A percentile compares a stretch with the other conserved stretches of the same genome.
phyloP scores from a whole-genome alignment of 495 filamentous ascomycete species.

The Lasiosphaeria hispida region DNA sequence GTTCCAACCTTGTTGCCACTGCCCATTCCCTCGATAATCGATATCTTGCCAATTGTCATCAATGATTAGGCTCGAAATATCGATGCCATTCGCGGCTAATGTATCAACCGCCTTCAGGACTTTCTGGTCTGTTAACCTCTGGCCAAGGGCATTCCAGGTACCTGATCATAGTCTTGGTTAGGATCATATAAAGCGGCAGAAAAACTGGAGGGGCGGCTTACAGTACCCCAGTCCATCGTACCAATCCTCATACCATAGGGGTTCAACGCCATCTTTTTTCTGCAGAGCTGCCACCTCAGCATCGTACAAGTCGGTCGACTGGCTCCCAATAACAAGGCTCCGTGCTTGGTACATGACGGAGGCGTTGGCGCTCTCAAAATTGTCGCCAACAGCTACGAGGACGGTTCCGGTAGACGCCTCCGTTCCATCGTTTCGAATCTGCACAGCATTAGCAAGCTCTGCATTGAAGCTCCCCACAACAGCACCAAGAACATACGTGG shows the following conservation, averaged over 20 bases:
- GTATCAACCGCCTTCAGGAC: slow-evolving; percentile 70
- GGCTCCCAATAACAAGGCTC: slow-evolving; percentile 50
- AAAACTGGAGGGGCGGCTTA: slow-evolving; percentile 24
- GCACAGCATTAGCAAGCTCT: slow-evolving; percentile 3
- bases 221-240: slow-evolving; percentile 76
- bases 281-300: not conserved
- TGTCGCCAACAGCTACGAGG: slow-evolving; percentile 67
- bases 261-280: slow-evolving; percentile 37
- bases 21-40: slow-evolving; percentile 44
- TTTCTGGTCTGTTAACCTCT: slow-evolving; percentile 74
- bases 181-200: not conserved
- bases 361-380: slow-evolving; percentile 74
- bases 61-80: slow-evolving; percentile 80
- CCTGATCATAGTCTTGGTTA: slow-evolving; percentile 37
- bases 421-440: slow-evolving; percentile 62
- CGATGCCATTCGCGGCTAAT: slow-evolving; percentile 68
- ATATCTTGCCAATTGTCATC: slow-evolving; percentile 97
- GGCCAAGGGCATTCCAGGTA: slow-evolving; percentile 93
- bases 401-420: slow-evolving; percentile 56
- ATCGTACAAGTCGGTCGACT: slow-evolving; percentile 2
- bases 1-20: slow-evolving; percentile 55
- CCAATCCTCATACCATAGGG: slow-evolving; percentile 82
- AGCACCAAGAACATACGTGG: slow-evolving; percentile 48
- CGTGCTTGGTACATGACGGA: slow-evolving; percentile 86
- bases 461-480: not conserved